These are phyloP conservation scores for Talaromyces stipitatus DNA, from an alignment of 495 filamentous ascomycete genomes.

Conservation along the genomic window DNA sequence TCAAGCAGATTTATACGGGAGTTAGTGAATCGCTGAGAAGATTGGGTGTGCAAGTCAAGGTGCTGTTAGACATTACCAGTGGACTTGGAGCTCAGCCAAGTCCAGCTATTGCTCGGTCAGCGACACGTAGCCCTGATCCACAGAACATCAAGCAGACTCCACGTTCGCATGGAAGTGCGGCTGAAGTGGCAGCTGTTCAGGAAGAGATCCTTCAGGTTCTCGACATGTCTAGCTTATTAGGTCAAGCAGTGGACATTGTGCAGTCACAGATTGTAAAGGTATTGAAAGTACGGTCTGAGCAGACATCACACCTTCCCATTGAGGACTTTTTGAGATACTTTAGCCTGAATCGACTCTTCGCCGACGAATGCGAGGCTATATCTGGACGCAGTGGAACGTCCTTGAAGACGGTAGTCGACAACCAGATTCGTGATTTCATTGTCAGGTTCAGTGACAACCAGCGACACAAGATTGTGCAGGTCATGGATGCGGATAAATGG, in stretches of 20 bases:
- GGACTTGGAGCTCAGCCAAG: slow-evolving; percentile 44
- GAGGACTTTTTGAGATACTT: slow-evolving; percentile 84
- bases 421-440: slow-evolving; percentile 87
- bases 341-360: slow-evolving; percentile 85
- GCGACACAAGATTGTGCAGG: slow-evolving; percentile 69
- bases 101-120: slow-evolving; percentile 29
- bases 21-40: slow-evolving; percentile 82
- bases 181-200: slow-evolving; percentile 37
- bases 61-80: slow-evolving; percentile 91
- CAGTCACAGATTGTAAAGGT: slow-evolving; percentile 90
- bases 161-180: slow-evolving; percentile 4
- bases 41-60: slow-evolving; percentile 84
- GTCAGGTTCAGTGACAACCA: slow-evolving; percentile 65
- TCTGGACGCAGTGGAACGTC: slow-evolving; percentile 79
- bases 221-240: slow-evolving; percentile 90
- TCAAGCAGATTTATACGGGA: slow-evolving; percentile 73
- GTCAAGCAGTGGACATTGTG: slow-evolving; percentile 86
- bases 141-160: slow-evolving; percentile 21
- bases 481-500: slow-evolving; percentile 89
- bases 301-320: slow-evolving; percentile 66
- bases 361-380: slow-evolving; percentile 94
- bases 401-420: slow-evolving; percentile 82
- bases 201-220: slow-evolving; percentile 78
- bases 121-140: slow-evolving; percentile 38
- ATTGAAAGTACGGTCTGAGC: slow-evolving; percentile 83